Evolutionary conservation across 73 alveolate species (phyloP).

Genomic region (Uronychia binucleata): DNA sequence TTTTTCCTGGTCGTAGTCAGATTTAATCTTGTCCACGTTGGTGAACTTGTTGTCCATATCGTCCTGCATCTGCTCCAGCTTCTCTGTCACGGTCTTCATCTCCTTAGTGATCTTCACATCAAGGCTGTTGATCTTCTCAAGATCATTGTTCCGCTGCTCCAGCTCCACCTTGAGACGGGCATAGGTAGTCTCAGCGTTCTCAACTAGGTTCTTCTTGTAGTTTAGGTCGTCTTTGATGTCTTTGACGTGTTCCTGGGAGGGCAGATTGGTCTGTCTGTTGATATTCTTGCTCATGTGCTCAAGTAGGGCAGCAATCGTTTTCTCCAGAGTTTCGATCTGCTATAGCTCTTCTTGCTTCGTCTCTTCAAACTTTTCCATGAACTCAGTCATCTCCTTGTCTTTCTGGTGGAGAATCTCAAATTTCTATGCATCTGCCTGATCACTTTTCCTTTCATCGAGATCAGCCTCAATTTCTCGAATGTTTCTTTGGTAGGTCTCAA

Average conservation of each 20-base stretch:
- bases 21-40: constrained; percentile 69
- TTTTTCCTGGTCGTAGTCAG: constrained; percentile 67
- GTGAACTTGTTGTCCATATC: constrained; percentile 78
- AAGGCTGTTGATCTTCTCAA: constrained; percentile 74
- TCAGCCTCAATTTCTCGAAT: constrained; percentile 89
- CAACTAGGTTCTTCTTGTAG: constrained; percentile 61
- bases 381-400: constrained; percentile 94
- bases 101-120: constrained; percentile 73
- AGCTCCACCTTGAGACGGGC: constrained; percentile 68
- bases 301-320: constrained; percentile 80
- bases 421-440: constrained; percentile 83
- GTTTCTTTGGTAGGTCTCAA: constrained; percentile 89
- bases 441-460: constrained; percentile 72
- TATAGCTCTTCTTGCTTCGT: constrained; percentile 78
- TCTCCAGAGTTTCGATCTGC: constrained; percentile 78
- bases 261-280: constrained; percentile 62
- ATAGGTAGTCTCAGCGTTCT: constrained; percentile 71
- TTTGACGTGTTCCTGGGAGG: constrained; percentile 62
- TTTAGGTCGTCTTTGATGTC: constrained; percentile 69
- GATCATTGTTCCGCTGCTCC: constrained; percentile 69
- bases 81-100: constrained; percentile 54
- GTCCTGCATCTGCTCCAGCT: constrained; percentile 62
- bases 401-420: constrained; percentile 90
- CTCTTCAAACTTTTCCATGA: constrained; percentile 87
- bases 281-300: constrained; percentile 75